These are phyloP conservation scores for Coemansia sp. DNA, from an alignment of 192 early-diverging fungal genomes.

Conservation along the genomic window DNA sequence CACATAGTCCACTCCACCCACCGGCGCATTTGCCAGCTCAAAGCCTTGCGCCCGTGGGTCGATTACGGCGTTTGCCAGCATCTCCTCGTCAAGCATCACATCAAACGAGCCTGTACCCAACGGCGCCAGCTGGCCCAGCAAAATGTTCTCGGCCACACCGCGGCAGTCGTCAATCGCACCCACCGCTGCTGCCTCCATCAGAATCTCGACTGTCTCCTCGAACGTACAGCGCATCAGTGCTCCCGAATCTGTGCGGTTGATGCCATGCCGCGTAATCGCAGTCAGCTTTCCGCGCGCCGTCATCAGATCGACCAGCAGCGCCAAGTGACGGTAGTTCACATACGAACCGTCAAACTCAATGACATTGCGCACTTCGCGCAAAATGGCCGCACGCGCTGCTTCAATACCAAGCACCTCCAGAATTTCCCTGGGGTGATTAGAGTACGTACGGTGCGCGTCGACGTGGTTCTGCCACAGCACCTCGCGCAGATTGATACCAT, in stretches of 20 bases:
- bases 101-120: slow-evolving; percentile 94
- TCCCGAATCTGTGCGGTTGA: slow-evolving; percentile 93
- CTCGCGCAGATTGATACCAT: slow-evolving; percentile 87
- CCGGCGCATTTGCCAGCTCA: slow-evolving; percentile 54
- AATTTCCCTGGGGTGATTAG: slow-evolving; percentile 93
- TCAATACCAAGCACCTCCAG: slow-evolving; percentile 94
- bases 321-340: slow-evolving; percentile 98
- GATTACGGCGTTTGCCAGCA: slow-evolving; percentile 71
- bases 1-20: slow-evolving; percentile 56
- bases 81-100: slow-evolving; percentile 90
- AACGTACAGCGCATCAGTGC: slow-evolving; percentile 95
- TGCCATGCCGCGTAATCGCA: slow-evolving; percentile 98
- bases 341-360: slow-evolving; percentile 96
- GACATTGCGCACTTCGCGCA: slow-evolving; percentile 88
- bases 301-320: slow-evolving; percentile 96
- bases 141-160: slow-evolving; percentile 96
- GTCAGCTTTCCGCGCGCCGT: slow-evolving; percentile 89
- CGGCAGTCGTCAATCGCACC: slow-evolving; percentile 93
- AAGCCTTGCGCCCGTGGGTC: slow-evolving; percentile 58
- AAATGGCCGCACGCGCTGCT: slow-evolving; percentile 85
- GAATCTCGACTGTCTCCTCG: slow-evolving; percentile 98
- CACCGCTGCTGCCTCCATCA: slow-evolving; percentile 90
- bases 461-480: slow-evolving; percentile 86
- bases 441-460: slow-evolving; percentile 75
- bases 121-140: slow-evolving; percentile 96